Percentiles rank a stretch among this genome's conserved stretches.
phyloP scores from a whole-genome alignment of 192 early-diverging fungal species.

The Linnemannia zychae region DNA sequence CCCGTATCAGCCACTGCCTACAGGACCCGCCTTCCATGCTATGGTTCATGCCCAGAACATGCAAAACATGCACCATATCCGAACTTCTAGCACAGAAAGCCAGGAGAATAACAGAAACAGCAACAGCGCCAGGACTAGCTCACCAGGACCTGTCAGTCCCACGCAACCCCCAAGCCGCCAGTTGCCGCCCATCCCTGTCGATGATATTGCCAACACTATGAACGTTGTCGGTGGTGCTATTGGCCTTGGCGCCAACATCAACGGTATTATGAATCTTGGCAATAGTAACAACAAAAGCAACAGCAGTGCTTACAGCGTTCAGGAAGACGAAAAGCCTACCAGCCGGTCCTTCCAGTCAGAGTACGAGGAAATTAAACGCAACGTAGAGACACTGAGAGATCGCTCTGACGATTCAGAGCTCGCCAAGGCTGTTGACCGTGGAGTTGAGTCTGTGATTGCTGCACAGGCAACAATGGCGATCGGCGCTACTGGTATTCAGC shows the following conservation, averaged over 20 bases:
- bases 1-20: constrained; percentile 14
- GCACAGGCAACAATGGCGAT: constrained; percentile 7
- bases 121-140: not conserved
- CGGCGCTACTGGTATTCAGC: not conserved
- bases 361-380: constrained; percentile 22
- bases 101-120: not conserved
- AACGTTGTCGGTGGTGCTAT: not conserved
- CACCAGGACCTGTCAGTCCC: constrained; percentile 24
- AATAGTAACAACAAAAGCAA: not conserved
- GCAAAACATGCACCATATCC: constrained; percentile 18
- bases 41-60: constrained; percentile 29
- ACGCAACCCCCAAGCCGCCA: constrained; percentile 39
- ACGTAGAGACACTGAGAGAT: constrained; percentile 10
- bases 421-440: not conserved
- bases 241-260: not conserved
- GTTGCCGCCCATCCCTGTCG: constrained; percentile 34
- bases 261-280: not conserved
- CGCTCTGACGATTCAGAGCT: not conserved
- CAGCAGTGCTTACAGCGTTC: not conserved
- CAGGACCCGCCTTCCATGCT: constrained; percentile 26
- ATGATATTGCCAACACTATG: not conserved
- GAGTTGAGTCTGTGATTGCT: not conserved
- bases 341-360: constrained; percentile 6
- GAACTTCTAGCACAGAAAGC: constrained; percentile 5
- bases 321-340: not conserved